These are phyloP conservation scores for Mortierella sp. DNA, from an alignment of 371 early-diverging fungal genomes.

Conservation along the genomic window DNA sequence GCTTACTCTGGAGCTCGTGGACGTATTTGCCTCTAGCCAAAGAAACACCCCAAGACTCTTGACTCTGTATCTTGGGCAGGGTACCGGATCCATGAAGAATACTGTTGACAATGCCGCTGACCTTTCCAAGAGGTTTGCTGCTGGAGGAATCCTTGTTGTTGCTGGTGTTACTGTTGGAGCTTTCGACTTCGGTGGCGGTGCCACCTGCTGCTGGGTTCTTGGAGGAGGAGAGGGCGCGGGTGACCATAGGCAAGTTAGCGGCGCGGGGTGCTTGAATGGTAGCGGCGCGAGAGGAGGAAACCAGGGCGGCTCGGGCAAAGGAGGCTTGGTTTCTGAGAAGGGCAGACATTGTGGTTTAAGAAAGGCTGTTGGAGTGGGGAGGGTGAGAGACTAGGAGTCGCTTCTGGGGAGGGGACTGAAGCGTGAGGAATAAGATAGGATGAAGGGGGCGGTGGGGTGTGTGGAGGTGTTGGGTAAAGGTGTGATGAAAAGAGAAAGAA, in stretches of 20 bases:
- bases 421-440: not conserved
- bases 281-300: not conserved
- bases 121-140: slow-evolving; percentile 46
- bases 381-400: not conserved
- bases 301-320: slow-evolving; percentile 11
- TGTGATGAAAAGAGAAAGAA: not conserved
- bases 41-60: slow-evolving; percentile 59
- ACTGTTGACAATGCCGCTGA: slow-evolving; percentile 58
- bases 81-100: slow-evolving; percentile 55
- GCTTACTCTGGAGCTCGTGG: slow-evolving; percentile 84
- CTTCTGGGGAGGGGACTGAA: not conserved
- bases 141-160: slow-evolving; percentile 11
- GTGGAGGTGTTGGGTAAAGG: not conserved
- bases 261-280: not conserved
- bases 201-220: not conserved
- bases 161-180: not conserved
- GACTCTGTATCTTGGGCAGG: slow-evolving; percentile 51
- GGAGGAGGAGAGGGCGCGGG: slow-evolving; percentile 19
- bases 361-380: not conserved
- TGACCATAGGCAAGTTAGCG: not conserved
- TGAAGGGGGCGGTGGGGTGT: not conserved
- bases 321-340: slow-evolving; percentile 17
- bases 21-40: slow-evolving; percentile 92
- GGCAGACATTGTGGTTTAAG: slow-evolving; percentile 15
- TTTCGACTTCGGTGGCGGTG: not conserved